phyloP scores from a whole-genome alignment of 768 basidiomycete genomes.

The Leccinellum albellum region DNA sequence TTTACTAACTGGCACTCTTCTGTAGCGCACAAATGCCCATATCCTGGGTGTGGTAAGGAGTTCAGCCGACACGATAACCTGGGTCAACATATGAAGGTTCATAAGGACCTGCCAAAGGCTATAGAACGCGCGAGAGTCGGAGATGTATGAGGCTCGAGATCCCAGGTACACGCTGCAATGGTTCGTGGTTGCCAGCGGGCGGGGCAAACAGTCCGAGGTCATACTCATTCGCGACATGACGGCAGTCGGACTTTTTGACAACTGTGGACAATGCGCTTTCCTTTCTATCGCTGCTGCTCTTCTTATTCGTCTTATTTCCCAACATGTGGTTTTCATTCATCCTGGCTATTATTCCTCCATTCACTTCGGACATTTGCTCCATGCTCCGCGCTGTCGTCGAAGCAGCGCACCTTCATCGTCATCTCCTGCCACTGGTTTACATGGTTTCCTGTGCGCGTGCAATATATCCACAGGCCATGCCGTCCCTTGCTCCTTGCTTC shows the following conservation, averaged over 20 bases:
- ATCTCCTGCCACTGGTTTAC: constrained; percentile 3
- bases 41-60: constrained; percentile 76
- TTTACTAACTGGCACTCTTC: constrained; percentile 3
- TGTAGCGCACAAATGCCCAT: constrained; percentile 76
- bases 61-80: constrained; percentile 89
- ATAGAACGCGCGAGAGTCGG: constrained; percentile 25
- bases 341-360: constrained; percentile 19
- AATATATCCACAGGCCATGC: constrained; percentile 23
- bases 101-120: constrained; percentile 40
- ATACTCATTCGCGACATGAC: constrained; percentile 17
- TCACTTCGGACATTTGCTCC: constrained; percentile 24
- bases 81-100: constrained; percentile 84
- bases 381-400: constrained; percentile 15
- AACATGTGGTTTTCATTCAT: constrained; percentile 22
- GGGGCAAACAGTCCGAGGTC: constrained; percentile 20
- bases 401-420: constrained; percentile 13
- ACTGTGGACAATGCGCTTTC: constrained; percentile 24
- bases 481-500: constrained; percentile 14
- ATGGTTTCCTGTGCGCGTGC: constrained; percentile 10
- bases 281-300: constrained; percentile 14
- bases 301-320: constrained; percentile 25
- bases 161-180: constrained; percentile 6
- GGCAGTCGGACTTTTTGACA: constrained; percentile 27
- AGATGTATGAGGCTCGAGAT: constrained; percentile 16
- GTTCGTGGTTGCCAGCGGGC: constrained; percentile 12